Evolutionary conservation across 139 green algal genomes (phyloP), one percentile per base, ranked within the genome.

Genomic region (Microglena sp.): DNA sequence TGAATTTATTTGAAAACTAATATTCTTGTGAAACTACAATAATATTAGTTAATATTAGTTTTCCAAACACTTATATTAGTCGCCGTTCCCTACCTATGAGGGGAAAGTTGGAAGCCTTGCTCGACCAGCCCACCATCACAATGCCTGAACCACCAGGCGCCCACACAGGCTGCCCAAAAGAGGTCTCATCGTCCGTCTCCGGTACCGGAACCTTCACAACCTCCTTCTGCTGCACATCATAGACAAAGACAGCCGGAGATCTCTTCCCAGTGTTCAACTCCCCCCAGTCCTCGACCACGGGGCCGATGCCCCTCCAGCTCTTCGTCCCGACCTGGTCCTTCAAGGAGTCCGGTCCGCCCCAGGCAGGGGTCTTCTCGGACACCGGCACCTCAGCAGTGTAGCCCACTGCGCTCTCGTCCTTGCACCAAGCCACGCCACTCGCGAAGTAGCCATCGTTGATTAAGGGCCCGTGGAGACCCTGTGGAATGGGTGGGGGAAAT

Each of bases 371-470:
- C 62, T 68, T 70, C 72, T 83, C 77, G 7, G 24, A 22, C 0
- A 32, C 4, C 1, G 74, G 64, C 24, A 61, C 29, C 70, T 79
- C 7, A 27, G 24, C 53, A 32, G n/a, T 21, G 24, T 21, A 60
- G 53, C 15, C 85, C 1, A 95, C 62, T 0, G 67, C 68, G 4
- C 21, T 65, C 69, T 95, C 91, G n/a, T n/a, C 73, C 58, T 5
- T 8, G 31, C 46, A 80, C 88, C 91, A 97, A 0, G 87, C 82
- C 7, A 80, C 79, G 2, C 87, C 89, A 11, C 60, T 63, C 6
- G 61, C 68, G 58, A 92, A 97, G 84, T 86, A 94, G 45, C 80
- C 82, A 56, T 96, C 91, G 33, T 86, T 89, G 43, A 86, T 76
- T n/a, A 96, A 57, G 1, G 69, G 26, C 1, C 91, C 88, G 61